Percentiles rank a stretch among this genome's conserved stretches.
Evolutionary conservation across 805 yeast genomes (phyloP).

Genomic region (Lipomyces spencermartinsiae): DNA sequence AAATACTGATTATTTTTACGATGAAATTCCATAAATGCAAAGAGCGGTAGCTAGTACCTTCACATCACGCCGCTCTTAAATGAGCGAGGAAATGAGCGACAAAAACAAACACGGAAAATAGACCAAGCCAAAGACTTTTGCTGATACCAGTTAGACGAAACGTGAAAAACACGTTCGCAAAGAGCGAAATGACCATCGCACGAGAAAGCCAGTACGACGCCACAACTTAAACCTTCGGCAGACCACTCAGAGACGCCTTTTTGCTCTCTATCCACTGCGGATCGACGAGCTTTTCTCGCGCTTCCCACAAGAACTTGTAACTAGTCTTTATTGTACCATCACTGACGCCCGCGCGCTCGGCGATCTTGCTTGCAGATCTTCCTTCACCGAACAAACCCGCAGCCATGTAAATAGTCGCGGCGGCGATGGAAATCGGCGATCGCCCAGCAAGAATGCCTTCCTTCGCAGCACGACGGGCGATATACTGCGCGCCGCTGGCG

Average conservation of each 20-base stretch:
- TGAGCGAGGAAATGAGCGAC: background rate
- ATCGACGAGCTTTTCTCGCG: slow-evolving; percentile 70
- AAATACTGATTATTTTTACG: background rate
- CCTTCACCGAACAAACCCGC: slow-evolving; percentile 78
- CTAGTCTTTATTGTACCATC: slow-evolving; percentile 96
- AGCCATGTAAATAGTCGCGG: slow-evolving; percentile 94
- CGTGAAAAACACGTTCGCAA: background rate
- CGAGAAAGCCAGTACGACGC: background rate
- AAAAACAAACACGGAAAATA: background rate
- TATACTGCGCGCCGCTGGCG: slow-evolving; percentile 89
- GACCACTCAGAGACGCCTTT: slow-evolving; percentile 58
- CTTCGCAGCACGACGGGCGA: slow-evolving; percentile 87
- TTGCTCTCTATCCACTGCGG: slow-evolving; percentile 74
- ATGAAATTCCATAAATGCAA: background rate
- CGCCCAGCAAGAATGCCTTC: slow-evolving; percentile 94
- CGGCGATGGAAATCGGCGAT: slow-evolving; percentile 96
- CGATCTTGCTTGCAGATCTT: slow-evolving; percentile 76
- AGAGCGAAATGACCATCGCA: background rate
- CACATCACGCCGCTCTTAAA: background rate
- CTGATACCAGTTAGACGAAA: background rate
- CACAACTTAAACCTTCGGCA: slow-evolving; percentile 45
- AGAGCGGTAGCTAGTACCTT: background rate
- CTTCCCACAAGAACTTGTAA: slow-evolving; percentile 79
- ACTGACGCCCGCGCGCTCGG: slow-evolving; percentile 92
- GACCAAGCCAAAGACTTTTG: background rate